These are phyloP conservation scores for Chamaecyparis obtusa DNA, from an alignment of 75 land plant species.

Conservation along the genomic window DNA sequence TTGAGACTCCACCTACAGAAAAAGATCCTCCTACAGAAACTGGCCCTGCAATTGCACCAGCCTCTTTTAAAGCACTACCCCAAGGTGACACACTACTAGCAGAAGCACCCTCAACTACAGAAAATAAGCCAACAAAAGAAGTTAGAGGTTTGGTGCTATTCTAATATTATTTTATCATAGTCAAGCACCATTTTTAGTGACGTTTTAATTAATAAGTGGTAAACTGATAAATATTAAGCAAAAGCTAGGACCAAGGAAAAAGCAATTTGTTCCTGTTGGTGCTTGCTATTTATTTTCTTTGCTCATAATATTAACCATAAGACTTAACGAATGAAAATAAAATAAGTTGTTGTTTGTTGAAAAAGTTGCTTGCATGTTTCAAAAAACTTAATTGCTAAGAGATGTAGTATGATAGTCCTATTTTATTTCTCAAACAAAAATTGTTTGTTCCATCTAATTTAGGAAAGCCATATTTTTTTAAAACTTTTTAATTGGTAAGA, in stretches of 20 bases:
- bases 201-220: background rate
- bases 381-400: background rate
- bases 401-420: background rate
- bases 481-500: no score
- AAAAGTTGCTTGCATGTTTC: background rate
- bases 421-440: constrained; percentile 5
- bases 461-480: constrained; percentile 45
- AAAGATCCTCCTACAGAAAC: no score
- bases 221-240: background rate
- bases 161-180: background rate
- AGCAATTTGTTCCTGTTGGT: background rate
- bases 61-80: constrained; percentile 14
- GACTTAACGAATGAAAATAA: background rate
- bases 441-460: constrained; percentile 6
- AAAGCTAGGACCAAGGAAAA: background rate
- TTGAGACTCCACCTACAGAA: constrained; percentile 4
- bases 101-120: constrained; percentile 1
- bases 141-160: background rate
- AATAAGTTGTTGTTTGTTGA: background rate
- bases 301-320: background rate
- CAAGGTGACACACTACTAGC: constrained; percentile 15
- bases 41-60: constrained; percentile 14
- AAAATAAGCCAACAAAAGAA: constrained; percentile 7
- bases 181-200: background rate
- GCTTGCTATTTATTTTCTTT: background rate